Evolutionary conservation across 495 filamentous ascomycete species (phyloP).

Genomic region (Darksidea phi): DNA sequence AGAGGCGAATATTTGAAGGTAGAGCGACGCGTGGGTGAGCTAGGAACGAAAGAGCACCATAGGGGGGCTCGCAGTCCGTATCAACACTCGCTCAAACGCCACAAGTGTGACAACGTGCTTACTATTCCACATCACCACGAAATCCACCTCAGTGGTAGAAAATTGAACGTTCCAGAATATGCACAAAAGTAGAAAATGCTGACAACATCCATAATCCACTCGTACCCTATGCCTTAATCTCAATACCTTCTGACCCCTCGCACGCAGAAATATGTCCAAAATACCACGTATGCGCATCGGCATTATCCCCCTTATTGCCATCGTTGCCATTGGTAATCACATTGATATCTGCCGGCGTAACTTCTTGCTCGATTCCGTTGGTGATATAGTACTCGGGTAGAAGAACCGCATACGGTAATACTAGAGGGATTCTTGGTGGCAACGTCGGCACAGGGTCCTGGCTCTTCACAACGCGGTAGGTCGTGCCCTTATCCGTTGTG

Average conservation of each 20-base stretch:
- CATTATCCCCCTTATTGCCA: constrained; percentile 42
- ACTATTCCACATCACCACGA: no score
- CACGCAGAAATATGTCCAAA: constrained; percentile 41
- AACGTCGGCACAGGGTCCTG: constrained; percentile 67
- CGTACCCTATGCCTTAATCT: not conserved
- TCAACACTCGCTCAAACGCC: no score
- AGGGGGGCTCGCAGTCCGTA: no score
- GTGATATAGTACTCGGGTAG: constrained; percentile 68
- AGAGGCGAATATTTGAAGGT: no score
- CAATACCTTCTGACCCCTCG: constrained; percentile 14
- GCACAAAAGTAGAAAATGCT: no score
- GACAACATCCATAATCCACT: no score
- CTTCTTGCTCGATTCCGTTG: constrained; percentile 43
- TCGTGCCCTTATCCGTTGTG: constrained; percentile 47
- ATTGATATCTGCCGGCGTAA: constrained; percentile 48
- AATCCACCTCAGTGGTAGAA: no score
- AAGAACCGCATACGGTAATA: constrained; percentile 58
- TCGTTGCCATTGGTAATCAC: constrained; percentile 49
- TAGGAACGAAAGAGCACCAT: no score
- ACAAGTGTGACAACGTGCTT: no score
- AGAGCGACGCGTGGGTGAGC: no score
- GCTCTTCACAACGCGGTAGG: constrained; percentile 66
- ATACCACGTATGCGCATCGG: constrained; percentile 50
- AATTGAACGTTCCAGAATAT: no score
- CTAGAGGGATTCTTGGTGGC: constrained; percentile 48